Conservation (phyloP, 1,284 basidiomycete genomes). For the Sporisorium graminicola region DNA sequence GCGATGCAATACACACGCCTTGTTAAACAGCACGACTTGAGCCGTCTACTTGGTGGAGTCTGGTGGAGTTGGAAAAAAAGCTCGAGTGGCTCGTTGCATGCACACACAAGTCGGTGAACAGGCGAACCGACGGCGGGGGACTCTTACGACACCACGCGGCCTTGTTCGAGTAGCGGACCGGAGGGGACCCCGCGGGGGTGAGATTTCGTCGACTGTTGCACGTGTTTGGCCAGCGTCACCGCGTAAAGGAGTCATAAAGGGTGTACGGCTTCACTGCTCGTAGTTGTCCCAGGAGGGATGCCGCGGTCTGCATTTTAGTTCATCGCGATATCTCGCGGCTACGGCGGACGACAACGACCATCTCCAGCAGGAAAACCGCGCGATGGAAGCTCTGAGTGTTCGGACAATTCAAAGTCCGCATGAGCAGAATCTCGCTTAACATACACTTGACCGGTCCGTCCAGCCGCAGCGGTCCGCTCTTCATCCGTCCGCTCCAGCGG, state of each 20-base stretch:
- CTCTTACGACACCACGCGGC: background rate
- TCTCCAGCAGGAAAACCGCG: no score
- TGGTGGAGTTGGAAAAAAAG: background rate
- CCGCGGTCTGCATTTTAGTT: no score
- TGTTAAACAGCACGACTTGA: background rate
- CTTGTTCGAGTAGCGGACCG: conserved; percentile 25
- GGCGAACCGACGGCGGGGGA: conserved; percentile 1
- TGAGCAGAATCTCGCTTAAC: background rate
- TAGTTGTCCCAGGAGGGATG: no score
- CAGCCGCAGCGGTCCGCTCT: background rate
- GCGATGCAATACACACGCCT: background rate
- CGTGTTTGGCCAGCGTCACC: no score
- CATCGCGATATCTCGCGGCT: no score
- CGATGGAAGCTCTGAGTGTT: background rate
- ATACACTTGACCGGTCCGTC: background rate
- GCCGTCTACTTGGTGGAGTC: no score
- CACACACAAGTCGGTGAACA: background rate
- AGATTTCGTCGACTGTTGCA: no score
- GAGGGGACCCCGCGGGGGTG: conserved; percentile 21
- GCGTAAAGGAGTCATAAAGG: no score
- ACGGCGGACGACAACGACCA: no score
- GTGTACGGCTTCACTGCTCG: no score
- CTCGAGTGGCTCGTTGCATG: no score
- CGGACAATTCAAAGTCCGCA: background rate
- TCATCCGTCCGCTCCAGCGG: background rate